Conservation (phyloP, 768 basidiomycete genomes). For the Hemileccinum impolitum region DNA sequence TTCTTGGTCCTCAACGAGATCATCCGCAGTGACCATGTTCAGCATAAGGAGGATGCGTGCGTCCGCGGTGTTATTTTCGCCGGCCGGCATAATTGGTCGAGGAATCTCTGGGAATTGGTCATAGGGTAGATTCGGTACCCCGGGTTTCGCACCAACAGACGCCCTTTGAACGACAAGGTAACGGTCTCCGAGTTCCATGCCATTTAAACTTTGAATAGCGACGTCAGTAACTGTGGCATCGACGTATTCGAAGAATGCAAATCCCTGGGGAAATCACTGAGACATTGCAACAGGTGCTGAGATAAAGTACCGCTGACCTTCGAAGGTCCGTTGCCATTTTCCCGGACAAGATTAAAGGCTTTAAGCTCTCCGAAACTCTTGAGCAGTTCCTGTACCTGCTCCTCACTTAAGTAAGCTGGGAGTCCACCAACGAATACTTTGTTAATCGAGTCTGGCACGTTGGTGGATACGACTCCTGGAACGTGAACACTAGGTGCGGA, state of each 20-base stretch:
- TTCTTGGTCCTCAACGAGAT: conserved; percentile 85
- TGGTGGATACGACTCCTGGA: conserved; percentile 93
- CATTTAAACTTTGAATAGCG: conserved; percentile 93
- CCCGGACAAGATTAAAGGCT: conserved; percentile 97
- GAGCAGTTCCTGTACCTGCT: conserved; percentile 96
- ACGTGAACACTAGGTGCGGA: conserved; percentile 70
- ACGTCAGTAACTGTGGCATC: conserved; percentile 88
- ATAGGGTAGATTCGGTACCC: conserved; percentile 63
- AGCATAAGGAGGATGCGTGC: conserved; percentile 93
- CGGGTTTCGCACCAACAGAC: conserved; percentile 86
- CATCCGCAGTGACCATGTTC: conserved; percentile 97
- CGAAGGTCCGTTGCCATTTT: conserved; percentile 82
- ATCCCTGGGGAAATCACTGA: conserved; percentile 59
- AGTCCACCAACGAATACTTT: conserved; percentile 97
- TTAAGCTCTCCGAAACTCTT: conserved; percentile 97
- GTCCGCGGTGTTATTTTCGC: conserved; percentile 55
- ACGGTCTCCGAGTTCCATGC: conserved; percentile 96
- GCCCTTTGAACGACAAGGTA: conserved; percentile 96
- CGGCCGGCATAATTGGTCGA: conserved; percentile 84
- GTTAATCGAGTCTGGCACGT: conserved; percentile 96
- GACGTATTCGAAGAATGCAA: conserved; percentile 98
- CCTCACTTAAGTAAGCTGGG: conserved; percentile 94
- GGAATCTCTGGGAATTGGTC: conserved; percentile 83
- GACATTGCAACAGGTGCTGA: not conserved
- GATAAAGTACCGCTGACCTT: conserved; percentile 52